phyloP scores from a whole-genome alignment of 129 eudicot genomes.

The Deinandra increscens region DNA sequence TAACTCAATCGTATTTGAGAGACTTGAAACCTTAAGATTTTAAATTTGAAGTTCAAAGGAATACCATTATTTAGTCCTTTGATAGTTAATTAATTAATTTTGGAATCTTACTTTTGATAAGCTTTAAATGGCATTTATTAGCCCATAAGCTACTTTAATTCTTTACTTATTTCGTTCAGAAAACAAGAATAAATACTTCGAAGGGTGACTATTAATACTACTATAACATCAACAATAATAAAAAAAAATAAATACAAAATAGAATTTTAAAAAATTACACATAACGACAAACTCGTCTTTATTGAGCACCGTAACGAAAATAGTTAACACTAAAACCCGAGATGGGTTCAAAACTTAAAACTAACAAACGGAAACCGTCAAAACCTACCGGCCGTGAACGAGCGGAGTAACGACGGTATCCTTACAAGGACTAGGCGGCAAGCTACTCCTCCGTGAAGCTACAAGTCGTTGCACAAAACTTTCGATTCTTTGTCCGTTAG shows the following conservation, averaged over 20 bases:
- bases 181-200: slow-evolving; percentile 20
- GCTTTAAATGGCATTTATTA: slow-evolving; percentile 42
- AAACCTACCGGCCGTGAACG: slow-evolving; percentile 73
- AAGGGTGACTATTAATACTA: slow-evolving; percentile 5
- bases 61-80: too few species aligned
- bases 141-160: slow-evolving; percentile 29
- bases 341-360: not conserved
- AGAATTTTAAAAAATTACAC: slow-evolving; percentile 18
- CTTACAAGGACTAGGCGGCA: slow-evolving; percentile 97
- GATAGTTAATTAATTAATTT: slow-evolving; percentile 11
- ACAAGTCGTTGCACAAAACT: slow-evolving; percentile 80
- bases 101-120: slow-evolving; percentile 38
- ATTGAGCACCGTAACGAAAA: slow-evolving; percentile 42
- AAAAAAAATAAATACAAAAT: slow-evolving; percentile 15
- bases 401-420: slow-evolving; percentile 72
- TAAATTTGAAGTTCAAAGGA: too few species aligned
- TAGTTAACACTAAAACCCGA: slow-evolving; percentile 29
- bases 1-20: too few species aligned
- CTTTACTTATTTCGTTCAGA: slow-evolving; percentile 25
- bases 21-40: too few species aligned
- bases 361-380: slow-evolving; percentile 1
- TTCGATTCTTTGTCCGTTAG: slow-evolving; percentile 81
- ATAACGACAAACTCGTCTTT: slow-evolving; percentile 29
- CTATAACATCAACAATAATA: slow-evolving; percentile 19
- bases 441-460: slow-evolving; percentile 61